Evolutionary conservation across 2,329 filamentous ascomycete species (phyloP).

Genomic region (Didymella arachidicola): DNA sequence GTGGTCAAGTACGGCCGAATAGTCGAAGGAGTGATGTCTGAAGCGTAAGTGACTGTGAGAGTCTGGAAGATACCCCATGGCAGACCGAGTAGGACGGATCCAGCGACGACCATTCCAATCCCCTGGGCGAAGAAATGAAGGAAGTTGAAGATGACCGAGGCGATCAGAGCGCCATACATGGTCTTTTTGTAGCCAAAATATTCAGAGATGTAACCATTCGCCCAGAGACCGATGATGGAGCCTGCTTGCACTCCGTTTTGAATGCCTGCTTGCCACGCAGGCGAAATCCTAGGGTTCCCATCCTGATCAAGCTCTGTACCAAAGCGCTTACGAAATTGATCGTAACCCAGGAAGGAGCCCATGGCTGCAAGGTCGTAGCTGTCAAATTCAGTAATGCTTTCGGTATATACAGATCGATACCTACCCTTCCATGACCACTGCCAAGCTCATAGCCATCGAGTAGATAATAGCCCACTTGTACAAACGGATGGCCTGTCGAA

Average conservation of each 20-base stretch:
- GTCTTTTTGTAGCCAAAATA: conserved; percentile 25
- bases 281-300: conserved; percentile 22
- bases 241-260: conserved; percentile 25
- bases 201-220: conserved; percentile 24
- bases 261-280: conserved; percentile 27
- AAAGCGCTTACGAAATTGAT: conserved; percentile 52
- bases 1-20: conserved; percentile 63
- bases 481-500: conserved; percentile 22
- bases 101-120: conserved; percentile 52
- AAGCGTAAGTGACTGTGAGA: conserved; percentile 18
- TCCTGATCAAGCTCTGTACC: conserved; percentile 32
- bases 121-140: conserved; percentile 55
- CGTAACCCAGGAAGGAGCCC: conserved; percentile 71
- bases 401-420: not conserved
- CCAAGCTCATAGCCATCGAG: conserved; percentile 81
- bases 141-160: conserved; percentile 20
- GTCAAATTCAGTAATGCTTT: not conserved
- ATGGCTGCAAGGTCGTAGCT: conserved; percentile 72
- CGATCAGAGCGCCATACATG: conserved; percentile 22
- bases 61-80: conserved; percentile 21
- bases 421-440: conserved; percentile 88
- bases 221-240: conserved; percentile 38
- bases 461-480: conserved; percentile 85
- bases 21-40: conserved; percentile 69
- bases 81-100: conserved; percentile 65